Conservation (phyloP, 163 green algal species). For the Chlorella variabilis region DNA sequence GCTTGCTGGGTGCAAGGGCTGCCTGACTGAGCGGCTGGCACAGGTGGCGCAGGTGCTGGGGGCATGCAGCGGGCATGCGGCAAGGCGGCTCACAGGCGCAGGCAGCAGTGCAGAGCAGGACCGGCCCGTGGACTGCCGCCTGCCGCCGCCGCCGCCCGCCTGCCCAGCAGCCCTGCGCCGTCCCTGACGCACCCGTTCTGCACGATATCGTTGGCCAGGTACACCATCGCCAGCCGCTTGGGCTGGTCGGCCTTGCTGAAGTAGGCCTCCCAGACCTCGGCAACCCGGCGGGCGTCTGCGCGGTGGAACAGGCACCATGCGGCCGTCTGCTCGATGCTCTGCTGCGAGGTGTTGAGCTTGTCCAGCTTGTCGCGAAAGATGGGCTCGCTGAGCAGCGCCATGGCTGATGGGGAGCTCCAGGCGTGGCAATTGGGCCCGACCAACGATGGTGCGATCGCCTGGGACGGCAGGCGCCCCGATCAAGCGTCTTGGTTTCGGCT, state of each 20-base stretch:
- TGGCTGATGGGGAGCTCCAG: neutral
- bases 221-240: conserved; percentile 80
- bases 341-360: conserved; percentile 79
- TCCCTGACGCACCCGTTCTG: conserved; percentile 66
- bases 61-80: neutral
- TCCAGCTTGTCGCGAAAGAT: conserved; percentile 72
- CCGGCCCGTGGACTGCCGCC: too few relatives aligned
- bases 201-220: conserved; percentile 92
- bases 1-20: too few relatives aligned
- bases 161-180: neutral
- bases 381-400: conserved; percentile 31
- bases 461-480: too few relatives aligned
- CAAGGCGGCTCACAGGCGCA: neutral
- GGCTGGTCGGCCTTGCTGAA: conserved; percentile 65
- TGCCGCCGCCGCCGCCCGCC: neutral
- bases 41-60: neutral
- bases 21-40: too few relatives aligned
- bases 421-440: too few relatives aligned
- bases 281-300: conserved; percentile 62
- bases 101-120: neutral
- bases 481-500: too few relatives aligned
- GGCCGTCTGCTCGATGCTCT: conserved; percentile 83
- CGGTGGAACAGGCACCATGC: conserved; percentile 82
- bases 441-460: too few relatives aligned
- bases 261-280: conserved; percentile 78